Evolutionary conservation across 805 yeast genomes (phyloP).

Genomic region (Lipomyces yamadae): DNA sequence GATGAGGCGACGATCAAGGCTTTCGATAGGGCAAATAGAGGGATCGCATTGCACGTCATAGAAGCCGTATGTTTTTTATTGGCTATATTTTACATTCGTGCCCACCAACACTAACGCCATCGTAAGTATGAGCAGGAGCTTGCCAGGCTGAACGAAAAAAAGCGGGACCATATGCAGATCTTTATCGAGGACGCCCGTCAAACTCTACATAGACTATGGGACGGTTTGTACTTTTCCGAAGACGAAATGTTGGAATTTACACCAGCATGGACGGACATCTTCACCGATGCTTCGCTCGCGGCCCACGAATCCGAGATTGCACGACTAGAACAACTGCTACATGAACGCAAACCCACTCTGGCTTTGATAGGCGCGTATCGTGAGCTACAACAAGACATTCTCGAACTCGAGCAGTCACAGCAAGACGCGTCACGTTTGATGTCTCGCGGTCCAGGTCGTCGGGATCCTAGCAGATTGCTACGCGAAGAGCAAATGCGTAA

Average conservation of each 20-base stretch:
- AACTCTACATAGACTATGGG: conserved; percentile 68
- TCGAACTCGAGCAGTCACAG: conserved; percentile 66
- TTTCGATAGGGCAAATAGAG: conserved; percentile 52
- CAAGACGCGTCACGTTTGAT: conserved; percentile 81
- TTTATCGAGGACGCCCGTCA: conserved; percentile 67
- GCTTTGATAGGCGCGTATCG: conserved; percentile 60
- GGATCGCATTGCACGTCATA: conserved; percentile 32
- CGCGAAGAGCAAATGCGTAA: conserved; percentile 81
- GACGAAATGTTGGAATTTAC: conserved; percentile 57
- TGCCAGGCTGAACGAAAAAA: conserved; percentile 60
- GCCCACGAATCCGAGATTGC: conserved; percentile 68
- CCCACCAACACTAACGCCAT: conserved; percentile 39
- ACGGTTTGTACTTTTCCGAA: conserved; percentile 60
- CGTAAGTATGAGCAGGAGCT: conserved; percentile 57
- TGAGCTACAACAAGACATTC: conserved; percentile 62
- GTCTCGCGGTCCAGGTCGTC: conserved; percentile 50
- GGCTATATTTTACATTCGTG: neutral
- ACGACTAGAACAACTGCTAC: conserved; percentile 56
- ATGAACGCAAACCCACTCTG: conserved; percentile 60
- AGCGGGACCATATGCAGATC: conserved; percentile 67
- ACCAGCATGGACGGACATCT: conserved; percentile 51
- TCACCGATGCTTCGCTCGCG: conserved; percentile 64
- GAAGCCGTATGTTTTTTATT: conserved; percentile 27
- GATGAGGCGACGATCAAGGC: conserved; percentile 48
- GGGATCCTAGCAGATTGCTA: conserved; percentile 68